These are phyloP conservation scores for Datura wrightii DNA, from an alignment of 257 asterid species.

Conservation along the genomic window DNA sequence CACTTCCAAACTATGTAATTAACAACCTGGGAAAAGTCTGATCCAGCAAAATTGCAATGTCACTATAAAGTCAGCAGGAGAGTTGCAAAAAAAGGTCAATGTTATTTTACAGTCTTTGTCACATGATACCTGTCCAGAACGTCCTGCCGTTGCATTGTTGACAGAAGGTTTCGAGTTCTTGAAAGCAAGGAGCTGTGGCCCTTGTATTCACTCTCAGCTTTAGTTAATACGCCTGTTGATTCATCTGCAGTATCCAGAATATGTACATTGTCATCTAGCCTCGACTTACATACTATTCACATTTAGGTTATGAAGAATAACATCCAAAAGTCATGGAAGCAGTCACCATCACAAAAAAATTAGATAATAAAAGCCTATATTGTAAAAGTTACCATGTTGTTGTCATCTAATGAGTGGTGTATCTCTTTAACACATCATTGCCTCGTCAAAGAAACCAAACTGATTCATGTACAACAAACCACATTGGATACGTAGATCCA, in stretches of 20 bases:
- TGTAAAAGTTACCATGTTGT: background rate
- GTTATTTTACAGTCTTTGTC: background rate
- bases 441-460: background rate
- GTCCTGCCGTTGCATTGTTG: conserved; percentile 91
- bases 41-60: background rate
- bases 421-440: background rate
- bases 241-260: conserved; percentile 68
- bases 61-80: conserved; percentile 29
- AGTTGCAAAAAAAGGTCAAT: background rate
- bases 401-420: background rate
- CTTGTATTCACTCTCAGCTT: conserved; percentile 92
- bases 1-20: background rate
- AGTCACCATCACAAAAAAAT: background rate
- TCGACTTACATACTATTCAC: conserved; percentile 1
- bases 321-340: conserved; percentile 4
- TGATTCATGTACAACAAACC: background rate
- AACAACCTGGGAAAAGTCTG: background rate
- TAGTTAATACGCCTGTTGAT: conserved; percentile 74
- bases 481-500: background rate
- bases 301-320: conserved; percentile 16
- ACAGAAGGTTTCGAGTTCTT: conserved; percentile 84
- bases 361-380: background rate
- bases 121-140: conserved; percentile 72
- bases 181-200: conserved; percentile 84
- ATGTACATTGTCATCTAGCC: conserved; percentile 13